A percentile compares a stretch with the other conserved stretches of the same genome.
These are phyloP conservation scores for Colletotrichum sp. DNA, from an alignment of 2,329 filamentous ascomycete species.

Conservation along the genomic window DNA sequence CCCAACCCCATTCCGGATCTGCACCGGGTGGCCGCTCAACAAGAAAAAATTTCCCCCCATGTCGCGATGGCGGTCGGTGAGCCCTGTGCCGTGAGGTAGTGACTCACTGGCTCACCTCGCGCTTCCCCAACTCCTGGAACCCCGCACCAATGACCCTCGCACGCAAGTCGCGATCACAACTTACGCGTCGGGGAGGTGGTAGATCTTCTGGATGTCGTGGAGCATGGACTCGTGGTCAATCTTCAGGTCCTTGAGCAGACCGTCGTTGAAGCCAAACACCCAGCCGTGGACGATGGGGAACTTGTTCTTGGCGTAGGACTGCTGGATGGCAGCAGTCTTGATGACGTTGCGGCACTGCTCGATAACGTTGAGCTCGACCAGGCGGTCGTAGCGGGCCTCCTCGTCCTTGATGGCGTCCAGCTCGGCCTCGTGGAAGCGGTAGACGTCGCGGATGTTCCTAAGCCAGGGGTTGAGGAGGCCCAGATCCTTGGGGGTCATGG, in stretches of 20 bases:
- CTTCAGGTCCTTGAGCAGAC: slow-evolving; percentile 68
- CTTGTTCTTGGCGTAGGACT: slow-evolving; percentile 66
- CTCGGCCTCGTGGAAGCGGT: slow-evolving; percentile 73
- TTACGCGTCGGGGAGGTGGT: slow-evolving; percentile 52
- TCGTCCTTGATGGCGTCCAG: slow-evolving; percentile 67
- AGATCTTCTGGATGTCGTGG: slow-evolving; percentile 67
- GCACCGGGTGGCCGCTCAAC: slow-evolving; percentile 10
- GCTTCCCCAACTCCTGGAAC: background rate
- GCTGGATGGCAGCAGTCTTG: slow-evolving; percentile 81
- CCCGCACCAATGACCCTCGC: background rate
- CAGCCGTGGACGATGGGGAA: slow-evolving; percentile 76
- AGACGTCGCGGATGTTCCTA: slow-evolving; percentile 76
- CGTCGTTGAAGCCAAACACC: slow-evolving; percentile 74
- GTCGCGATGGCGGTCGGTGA: background rate
- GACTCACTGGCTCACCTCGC: background rate
- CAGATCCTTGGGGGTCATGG: slow-evolving; percentile 73
- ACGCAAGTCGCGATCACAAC: background rate
- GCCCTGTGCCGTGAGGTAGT: background rate
- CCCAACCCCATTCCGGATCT: slow-evolving; percentile 16
- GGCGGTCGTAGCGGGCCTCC: slow-evolving; percentile 66
- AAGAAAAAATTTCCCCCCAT: slow-evolving; percentile 19
- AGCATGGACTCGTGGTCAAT: slow-evolving; percentile 67
- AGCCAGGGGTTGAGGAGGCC: slow-evolving; percentile 77
- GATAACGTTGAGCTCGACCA: slow-evolving; percentile 85
- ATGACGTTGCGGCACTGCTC: slow-evolving; percentile 80